Evolutionary conservation across 352 stramenopile genomes (phyloP).

Genomic region (Phytophthora pini): DNA sequence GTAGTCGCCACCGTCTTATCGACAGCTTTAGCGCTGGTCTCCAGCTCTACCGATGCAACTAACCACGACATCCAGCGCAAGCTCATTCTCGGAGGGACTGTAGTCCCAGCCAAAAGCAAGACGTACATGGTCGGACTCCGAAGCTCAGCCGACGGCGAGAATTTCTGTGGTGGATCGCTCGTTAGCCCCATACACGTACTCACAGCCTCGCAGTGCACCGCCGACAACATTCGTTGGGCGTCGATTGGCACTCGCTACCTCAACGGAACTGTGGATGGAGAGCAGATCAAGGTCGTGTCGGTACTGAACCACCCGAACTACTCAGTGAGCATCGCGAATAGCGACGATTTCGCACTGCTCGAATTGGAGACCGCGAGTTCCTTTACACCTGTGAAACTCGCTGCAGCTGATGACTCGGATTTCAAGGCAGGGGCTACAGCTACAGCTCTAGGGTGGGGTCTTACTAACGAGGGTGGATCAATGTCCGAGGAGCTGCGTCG

Average conservation of each 20-base stretch:
- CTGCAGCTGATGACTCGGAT: conserved; percentile 16
- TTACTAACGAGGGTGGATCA: conserved; percentile 6
- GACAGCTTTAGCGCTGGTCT: neutral
- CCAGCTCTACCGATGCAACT: neutral
- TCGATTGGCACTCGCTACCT: conserved; percentile 6
- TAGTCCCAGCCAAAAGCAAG: conserved; percentile 12
- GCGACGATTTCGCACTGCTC: conserved; percentile 11
- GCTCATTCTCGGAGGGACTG: conserved; percentile 7
- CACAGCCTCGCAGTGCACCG: conserved; percentile 2
- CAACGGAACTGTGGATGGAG: conserved; percentile 5
- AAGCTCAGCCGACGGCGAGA: neutral
- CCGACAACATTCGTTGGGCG: conserved; percentile 9
- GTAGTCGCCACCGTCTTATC: neutral
- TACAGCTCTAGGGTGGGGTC: conserved; percentile 9
- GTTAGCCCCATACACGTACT: conserved; percentile 14
- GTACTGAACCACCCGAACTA: conserved; percentile 18
- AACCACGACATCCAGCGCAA: conserved; percentile 7
- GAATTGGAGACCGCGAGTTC: conserved; percentile 4
- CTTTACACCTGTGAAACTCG: conserved; percentile 7
- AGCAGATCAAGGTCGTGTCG: conserved; percentile 12
- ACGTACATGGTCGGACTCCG: conserved; percentile 15
- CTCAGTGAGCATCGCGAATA: conserved; percentile 4
- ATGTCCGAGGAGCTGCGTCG: conserved; percentile 16
- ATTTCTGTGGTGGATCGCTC: conserved; percentile 13
- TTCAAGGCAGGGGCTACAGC: conserved; percentile 3